A percentile compares a stretch with the other conserved stretches of the same genome.
These are phyloP conservation scores for Backusella mclennaniae DNA, from an alignment of 192 early-diverging fungal genomes.

Conservation along the genomic window DNA sequence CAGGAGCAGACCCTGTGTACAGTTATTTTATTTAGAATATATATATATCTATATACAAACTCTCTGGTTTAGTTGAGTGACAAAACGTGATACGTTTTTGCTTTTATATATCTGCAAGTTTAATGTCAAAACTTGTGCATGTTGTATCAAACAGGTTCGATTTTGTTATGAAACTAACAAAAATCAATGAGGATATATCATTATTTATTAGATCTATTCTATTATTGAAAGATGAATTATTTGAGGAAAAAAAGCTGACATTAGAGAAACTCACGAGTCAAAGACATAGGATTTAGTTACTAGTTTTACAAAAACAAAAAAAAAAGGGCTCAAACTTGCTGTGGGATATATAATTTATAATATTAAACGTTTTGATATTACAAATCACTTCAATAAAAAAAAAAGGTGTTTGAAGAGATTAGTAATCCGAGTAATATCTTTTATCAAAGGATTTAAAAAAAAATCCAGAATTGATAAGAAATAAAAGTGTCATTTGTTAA, in stretches of 20 bases:
- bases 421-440: neutral
- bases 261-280: neutral
- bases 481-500: neutral
- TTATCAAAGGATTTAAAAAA: neutral
- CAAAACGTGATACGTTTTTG: neutral
- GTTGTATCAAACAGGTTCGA: neutral
- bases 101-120: neutral
- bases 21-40: neutral
- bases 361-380: too few relatives aligned
- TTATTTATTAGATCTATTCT: neutral
- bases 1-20: neutral
- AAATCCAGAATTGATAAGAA: neutral
- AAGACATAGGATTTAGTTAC: neutral
- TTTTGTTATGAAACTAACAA: neutral
- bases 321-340: neutral
- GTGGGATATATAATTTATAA: neutral
- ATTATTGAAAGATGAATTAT: neutral
- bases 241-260: neutral
- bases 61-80: neutral
- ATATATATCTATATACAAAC: neutral
- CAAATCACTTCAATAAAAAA: neutral
- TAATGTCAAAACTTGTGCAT: neutral
- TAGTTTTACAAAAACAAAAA: neutral
- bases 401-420: neutral
- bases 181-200: neutral